Evolutionary conservation across 495 filamentous ascomycete genomes (phyloP).

Genomic region (Thermochaetoides thermophila): DNA sequence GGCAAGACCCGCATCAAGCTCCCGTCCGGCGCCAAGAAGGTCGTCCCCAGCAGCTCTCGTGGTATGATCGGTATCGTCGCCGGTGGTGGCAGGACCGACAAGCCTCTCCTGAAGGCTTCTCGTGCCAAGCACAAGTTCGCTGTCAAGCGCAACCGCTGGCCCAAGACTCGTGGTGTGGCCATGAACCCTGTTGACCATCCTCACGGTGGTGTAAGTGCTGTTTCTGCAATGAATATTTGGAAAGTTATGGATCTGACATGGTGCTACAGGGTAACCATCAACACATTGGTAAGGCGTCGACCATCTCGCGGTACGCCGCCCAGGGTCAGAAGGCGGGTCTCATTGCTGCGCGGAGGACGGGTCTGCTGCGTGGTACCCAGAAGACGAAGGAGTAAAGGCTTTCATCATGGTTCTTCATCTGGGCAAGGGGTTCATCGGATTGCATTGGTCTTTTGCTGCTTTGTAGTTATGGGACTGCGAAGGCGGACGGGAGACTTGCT

Average conservation of each 20-base stretch:
- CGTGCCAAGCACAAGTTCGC: constrained; percentile 99
- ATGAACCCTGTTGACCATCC: constrained; percentile 99
- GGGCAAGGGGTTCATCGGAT: constrained; percentile 39
- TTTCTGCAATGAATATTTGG: background rate
- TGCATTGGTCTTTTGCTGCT: constrained; percentile 39
- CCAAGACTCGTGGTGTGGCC: constrained; percentile 99
- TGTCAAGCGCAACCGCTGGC: constrained; percentile 99
- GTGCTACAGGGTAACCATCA: constrained; percentile 86
- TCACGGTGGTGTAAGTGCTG: constrained; percentile 61
- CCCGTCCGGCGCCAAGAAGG: constrained; percentile 97
- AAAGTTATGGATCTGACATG: constrained; percentile 19
- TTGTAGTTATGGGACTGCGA: constrained; percentile 36
- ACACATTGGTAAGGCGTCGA: constrained; percentile 99
- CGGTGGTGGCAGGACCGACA: constrained; percentile 98
- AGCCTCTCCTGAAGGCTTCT: constrained; percentile 96
- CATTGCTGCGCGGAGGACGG: constrained; percentile 96
- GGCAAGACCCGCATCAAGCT: constrained; percentile 99
- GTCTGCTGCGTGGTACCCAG: constrained; percentile 98
- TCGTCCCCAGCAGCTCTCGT: constrained; percentile 75
- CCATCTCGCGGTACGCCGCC: constrained; percentile 92
- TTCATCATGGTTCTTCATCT: constrained; percentile 36
- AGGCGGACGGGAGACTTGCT: constrained; percentile 19
- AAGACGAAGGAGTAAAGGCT: constrained; percentile 87
- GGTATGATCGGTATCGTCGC: constrained; percentile 99
- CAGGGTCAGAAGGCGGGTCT: constrained; percentile 99